A percentile compares a stretch with the other conserved stretches of the same genome.
phyloP scores from a whole-genome alignment of 495 filamentous ascomycete genomes.

The Hypoxylon perforatum region DNA sequence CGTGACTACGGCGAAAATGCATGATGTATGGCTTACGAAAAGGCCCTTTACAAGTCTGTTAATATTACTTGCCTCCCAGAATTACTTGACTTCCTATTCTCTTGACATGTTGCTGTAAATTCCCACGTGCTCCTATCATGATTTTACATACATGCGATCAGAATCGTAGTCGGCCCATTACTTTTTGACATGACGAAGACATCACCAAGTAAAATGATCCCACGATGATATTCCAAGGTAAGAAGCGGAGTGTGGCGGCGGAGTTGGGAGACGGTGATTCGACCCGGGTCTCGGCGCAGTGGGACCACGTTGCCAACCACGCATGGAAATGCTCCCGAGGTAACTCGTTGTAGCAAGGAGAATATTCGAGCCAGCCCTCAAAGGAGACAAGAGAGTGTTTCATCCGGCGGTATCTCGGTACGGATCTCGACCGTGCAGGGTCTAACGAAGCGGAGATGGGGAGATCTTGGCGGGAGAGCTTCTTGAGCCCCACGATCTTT shows the following conservation, averaged over 20 bases:
- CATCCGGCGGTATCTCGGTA: slow-evolving; percentile 41
- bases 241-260: slow-evolving; percentile 19
- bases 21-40: slow-evolving; percentile 28
- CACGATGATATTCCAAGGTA: slow-evolving; percentile 4
- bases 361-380: not conserved
- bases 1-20: slow-evolving; percentile 6
- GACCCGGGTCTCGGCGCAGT: not conserved
- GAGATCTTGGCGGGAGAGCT: slow-evolving; percentile 12
- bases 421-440: slow-evolving; percentile 5
- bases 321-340: not conserved
- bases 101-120: not conserved
- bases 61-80: slow-evolving; percentile 25
- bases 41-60: slow-evolving; percentile 29
- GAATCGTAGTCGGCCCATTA: slow-evolving; percentile 17
- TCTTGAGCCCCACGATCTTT: slow-evolving; percentile 29
- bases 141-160: no score
- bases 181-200: not conserved
- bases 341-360: slow-evolving; percentile 7
- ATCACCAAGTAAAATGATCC: slow-evolving; percentile 4
- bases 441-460: slow-evolving; percentile 4
- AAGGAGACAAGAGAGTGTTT: slow-evolving; percentile 15
- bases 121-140: not conserved
- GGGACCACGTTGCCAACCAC: slow-evolving; percentile 1
- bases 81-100: not conserved
- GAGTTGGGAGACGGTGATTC: slow-evolving; percentile 29